A percentile compares a stretch with the other conserved stretches of the same genome.
These are phyloP conservation scores for Phytophthora melonis DNA, from an alignment of 352 stramenopile genomes.

Conservation along the genomic window DNA sequence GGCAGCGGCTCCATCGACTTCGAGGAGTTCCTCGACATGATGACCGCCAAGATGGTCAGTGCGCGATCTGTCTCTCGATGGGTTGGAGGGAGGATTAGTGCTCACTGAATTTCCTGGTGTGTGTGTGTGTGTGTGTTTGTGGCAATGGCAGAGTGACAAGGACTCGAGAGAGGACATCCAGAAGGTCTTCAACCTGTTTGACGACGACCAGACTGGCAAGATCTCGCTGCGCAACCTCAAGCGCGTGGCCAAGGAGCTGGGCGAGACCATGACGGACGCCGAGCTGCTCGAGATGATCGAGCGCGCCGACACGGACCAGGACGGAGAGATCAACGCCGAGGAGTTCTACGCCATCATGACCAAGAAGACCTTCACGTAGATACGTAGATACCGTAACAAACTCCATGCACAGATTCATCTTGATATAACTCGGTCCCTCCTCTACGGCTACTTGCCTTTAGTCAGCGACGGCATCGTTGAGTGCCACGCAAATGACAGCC, in stretches of 20 bases:
- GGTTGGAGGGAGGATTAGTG: constrained; percentile 6
- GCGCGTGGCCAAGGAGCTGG: constrained; percentile 97
- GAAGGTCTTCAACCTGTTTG: constrained; percentile 97
- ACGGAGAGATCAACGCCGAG: constrained; percentile 97
- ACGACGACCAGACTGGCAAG: constrained; percentile 97
- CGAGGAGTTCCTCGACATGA: constrained; percentile 98
- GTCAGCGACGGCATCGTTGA: constrained; percentile 87
- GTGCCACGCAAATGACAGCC: constrained; percentile 87
- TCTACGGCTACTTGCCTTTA: constrained; percentile 20
- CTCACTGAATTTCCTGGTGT: constrained; percentile 9
- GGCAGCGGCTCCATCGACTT: constrained; percentile 97
- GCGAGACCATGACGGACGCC: constrained; percentile 98
- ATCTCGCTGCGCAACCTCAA: constrained; percentile 98
- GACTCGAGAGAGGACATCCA: constrained; percentile 97
- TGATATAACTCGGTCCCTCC: constrained; percentile 20
- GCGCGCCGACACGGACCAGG: constrained; percentile 94
- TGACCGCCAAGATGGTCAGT: constrained; percentile 94
- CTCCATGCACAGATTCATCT: constrained; percentile 12
- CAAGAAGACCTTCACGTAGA: constrained; percentile 92
- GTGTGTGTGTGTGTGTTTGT: neutral
- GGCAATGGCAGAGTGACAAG: constrained; percentile 90
- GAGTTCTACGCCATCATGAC: constrained; percentile 99
- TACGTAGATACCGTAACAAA: constrained; percentile 11
- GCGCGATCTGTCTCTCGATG: neutral
- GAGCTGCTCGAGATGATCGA: constrained; percentile 99